phyloP scores from a whole-genome alignment of 2,329 filamentous ascomycete genomes.

The Fusarium solani-melongenae region DNA sequence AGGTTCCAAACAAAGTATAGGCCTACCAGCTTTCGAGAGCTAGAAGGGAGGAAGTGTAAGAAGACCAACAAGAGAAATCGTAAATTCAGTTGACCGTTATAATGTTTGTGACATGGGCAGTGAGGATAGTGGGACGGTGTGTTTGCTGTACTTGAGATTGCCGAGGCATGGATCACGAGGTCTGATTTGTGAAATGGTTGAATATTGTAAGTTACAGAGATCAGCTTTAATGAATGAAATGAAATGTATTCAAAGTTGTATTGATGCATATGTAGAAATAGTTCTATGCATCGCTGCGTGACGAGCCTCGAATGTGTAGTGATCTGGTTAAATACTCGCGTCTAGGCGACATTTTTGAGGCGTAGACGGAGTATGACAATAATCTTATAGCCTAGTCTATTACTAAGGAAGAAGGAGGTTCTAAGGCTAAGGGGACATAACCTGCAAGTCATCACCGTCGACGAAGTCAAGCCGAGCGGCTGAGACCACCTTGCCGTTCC shows the following conservation, averaged over 20 bases:
- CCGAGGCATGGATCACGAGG: not conserved
- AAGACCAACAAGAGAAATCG: not conserved
- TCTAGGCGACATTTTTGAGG: not conserved
- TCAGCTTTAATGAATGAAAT: not conserved
- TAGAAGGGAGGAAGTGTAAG: not conserved
- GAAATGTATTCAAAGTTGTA: not conserved
- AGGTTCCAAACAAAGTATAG: slow-evolving; percentile 1
- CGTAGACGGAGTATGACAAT: not conserved
- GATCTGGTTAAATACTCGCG: not conserved
- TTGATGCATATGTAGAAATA: not conserved
- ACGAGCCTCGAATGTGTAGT: not conserved
- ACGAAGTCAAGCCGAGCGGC: not conserved
- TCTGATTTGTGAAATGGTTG: not conserved
- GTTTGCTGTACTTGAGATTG: not conserved
- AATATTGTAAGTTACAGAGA: not conserved
- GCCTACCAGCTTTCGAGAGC: not conserved
- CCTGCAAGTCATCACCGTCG: not conserved
- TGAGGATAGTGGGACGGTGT: no score
- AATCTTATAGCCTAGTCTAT: not conserved
- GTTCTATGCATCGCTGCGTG: not conserved
- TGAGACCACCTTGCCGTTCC: no score
- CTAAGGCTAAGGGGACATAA: not conserved
- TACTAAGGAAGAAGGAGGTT: not conserved
- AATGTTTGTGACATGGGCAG: not conserved
- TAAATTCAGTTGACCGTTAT: not conserved